Evolutionary conservation across 2,329 filamentous ascomycete genomes (phyloP).

Genomic region (Sporothrix variecibatus): DNA sequence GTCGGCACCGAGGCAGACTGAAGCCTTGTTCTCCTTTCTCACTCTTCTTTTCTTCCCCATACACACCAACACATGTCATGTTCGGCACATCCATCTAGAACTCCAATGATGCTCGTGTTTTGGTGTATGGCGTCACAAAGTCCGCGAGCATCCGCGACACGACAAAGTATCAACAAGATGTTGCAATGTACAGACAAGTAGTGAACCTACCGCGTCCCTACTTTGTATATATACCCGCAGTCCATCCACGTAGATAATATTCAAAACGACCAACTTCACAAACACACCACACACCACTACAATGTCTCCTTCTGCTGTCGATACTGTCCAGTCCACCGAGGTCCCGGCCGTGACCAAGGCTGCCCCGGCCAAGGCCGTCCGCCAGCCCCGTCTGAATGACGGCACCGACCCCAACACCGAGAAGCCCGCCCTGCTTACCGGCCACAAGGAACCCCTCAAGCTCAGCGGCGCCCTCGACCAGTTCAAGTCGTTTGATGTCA

Average conservation of each 20-base stretch:
- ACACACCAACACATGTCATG: background rate
- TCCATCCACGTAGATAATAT: background rate
- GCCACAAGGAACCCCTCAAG: conserved; percentile 28
- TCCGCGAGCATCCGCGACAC: conserved; percentile 11
- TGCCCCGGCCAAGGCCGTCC: background rate
- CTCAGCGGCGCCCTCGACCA: conserved; percentile 44
- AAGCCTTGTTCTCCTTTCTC: background rate
- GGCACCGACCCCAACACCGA: background rate
- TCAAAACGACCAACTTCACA: background rate
- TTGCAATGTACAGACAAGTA: background rate
- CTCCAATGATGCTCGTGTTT: background rate
- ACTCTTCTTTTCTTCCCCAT: background rate
- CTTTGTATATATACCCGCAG: background rate
- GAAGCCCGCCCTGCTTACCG: background rate
- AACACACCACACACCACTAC: background rate
- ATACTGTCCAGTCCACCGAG: background rate
- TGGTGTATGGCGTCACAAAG: background rate
- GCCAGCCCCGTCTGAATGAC: conserved; percentile 6
- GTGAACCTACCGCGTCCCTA: background rate
- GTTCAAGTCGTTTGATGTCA: conserved; percentile 51
- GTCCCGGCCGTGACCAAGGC: background rate
- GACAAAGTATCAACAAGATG: background rate
- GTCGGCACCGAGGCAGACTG: background rate
- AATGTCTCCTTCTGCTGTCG: conserved; percentile 17
- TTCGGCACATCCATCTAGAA: background rate